A percentile compares a stretch with the other conserved stretches of the same genome.
phyloP scores from a whole-genome alignment of 495 filamentous ascomycete species.

The Darksidea phi region DNA sequence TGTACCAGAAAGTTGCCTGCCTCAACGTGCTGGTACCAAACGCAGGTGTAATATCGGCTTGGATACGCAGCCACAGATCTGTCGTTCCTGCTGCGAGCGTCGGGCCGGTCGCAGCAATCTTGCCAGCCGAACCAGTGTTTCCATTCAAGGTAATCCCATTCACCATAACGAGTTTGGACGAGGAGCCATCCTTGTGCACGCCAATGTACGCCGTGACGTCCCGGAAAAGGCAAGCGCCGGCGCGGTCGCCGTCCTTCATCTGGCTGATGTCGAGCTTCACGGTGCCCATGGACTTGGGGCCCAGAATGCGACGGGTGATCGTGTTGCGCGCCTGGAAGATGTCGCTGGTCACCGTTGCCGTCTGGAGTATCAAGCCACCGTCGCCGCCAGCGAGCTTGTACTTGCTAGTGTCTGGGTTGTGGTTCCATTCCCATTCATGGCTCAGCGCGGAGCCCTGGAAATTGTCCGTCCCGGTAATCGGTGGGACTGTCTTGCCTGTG shows the following conservation, averaged over 20 bases:
- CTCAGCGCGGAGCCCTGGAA: conserved; percentile 46
- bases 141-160: conserved; percentile 33
- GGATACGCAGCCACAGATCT: conserved; percentile 48
- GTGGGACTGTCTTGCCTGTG: conserved; percentile 25
- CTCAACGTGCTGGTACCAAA: conserved; percentile 29
- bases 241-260: conserved; percentile 54
- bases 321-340: conserved; percentile 58
- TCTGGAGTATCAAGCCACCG: conserved; percentile 47
- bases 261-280: conserved; percentile 48
- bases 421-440: conserved; percentile 62
- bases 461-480: conserved; percentile 44
- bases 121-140: conserved; percentile 45
- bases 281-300: conserved; percentile 49
- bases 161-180: conserved; percentile 37
- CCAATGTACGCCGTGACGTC: conserved; percentile 56
- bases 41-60: conserved; percentile 46
- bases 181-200: conserved; percentile 39
- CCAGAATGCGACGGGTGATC: conserved; percentile 54
- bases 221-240: conserved; percentile 53
- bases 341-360: conserved; percentile 54
- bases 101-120: conserved; percentile 36
- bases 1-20: conserved; percentile 52
- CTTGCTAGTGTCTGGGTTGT: conserved; percentile 52
- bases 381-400: conserved; percentile 33
- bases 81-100: conserved; percentile 22